Base-by-base conservation (phyloP, 2,329 filamentous ascomycete species). In the Thelonectria olida region DNA sequence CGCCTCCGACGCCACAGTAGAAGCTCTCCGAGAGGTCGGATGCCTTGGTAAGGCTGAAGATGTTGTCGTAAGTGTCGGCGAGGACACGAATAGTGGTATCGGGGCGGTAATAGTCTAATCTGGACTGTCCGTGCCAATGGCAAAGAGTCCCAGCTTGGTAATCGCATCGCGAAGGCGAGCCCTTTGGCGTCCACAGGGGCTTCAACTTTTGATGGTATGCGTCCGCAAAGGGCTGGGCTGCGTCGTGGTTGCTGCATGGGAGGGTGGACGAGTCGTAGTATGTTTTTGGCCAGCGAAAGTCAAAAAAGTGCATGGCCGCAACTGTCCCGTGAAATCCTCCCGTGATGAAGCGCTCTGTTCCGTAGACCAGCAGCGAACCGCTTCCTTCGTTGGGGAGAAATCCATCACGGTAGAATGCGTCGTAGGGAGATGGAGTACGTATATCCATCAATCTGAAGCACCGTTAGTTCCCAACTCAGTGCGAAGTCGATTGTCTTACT, bases 331-430 rank as follows among this genome's bases (percentile, higher is more conserved):
- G 20, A 12, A 25, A 22, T 8, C 79, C 82, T 3, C 84, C 84
- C 0, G 79, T 79, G 4, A 86, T 69, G 59, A 87, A 87, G 12
- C 82, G 78, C 49, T 85, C 81, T 1, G 77, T 75, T 34, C 83
- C 84, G 54, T 82, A 83, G 1, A 82, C 77, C 3, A 86, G 74
- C 1, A 87, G 75, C 0, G 82, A 77, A 59, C 82, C 82, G 25
- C 80, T 76, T 13, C 78, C 72, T 27, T 81, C 77, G 59, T 76
- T 78, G 0, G 83, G 77, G 58, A 85, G 79, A 61, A 85, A 82
- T 56, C 82, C 81, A 66, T 87, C 84, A 36, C 84, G 81, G 68
- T 85, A 87, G 7, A 85, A 67, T 8, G 77, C 75, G 54, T 85
- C 83, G 27, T 79, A 74, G 1, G 77, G 62, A 0, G 79, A 82